Base-by-base conservation (phyloP, 1,139 yeast genomes). In the Saccharomycopsis crataegensis region DNA sequence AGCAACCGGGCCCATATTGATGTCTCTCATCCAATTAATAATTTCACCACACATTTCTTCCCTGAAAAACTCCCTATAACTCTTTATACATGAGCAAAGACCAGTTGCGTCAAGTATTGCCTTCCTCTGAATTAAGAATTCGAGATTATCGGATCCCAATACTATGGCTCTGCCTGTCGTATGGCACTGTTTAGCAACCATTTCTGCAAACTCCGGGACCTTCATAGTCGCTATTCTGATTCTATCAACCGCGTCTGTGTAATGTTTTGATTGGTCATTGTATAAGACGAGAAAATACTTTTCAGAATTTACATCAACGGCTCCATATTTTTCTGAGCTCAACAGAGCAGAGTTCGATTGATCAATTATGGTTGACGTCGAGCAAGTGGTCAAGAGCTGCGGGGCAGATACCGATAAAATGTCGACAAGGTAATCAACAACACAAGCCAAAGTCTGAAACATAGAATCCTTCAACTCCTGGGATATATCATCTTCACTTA, bases 21-120 rank as follows among this genome's bases (percentile, higher is more conserved):
- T 66, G 47, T 80, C 86, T 41, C 71, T 69, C 3, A 88, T 64
- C 91, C 95, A 86, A 22, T 67, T 63, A 8, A 87, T 65, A 28
- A 88, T 79, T 57, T 83, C 89, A 52, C 79, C 83, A 59, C 86
- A 83, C 89, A 86, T 82, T 56, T 86, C 93, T 65, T 89, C 96
- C 53, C 95, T 72, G 63, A 86, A 85, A 8, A 79, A 70, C 62
- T 88, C 96, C 57, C 91, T 71, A 14, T 80, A 73, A 53, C 83
- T 78, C 58, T 90, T 70, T 12, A 89, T 82, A 48, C 88, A 78
- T 2, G 86, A 77, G 0, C 84, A 77, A 42, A 89, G 70, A 0
- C 90, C 89, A 0, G 87, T 83, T 5, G 48, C 14, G 38, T 76
- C 70, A 46, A 88, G 67, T 2, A 75, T 69, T 12, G 69, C 68